Base-by-base conservation (phyloP, 2,329 filamentous ascomycete species). In the Trichoderma citrinoviride region DNA sequence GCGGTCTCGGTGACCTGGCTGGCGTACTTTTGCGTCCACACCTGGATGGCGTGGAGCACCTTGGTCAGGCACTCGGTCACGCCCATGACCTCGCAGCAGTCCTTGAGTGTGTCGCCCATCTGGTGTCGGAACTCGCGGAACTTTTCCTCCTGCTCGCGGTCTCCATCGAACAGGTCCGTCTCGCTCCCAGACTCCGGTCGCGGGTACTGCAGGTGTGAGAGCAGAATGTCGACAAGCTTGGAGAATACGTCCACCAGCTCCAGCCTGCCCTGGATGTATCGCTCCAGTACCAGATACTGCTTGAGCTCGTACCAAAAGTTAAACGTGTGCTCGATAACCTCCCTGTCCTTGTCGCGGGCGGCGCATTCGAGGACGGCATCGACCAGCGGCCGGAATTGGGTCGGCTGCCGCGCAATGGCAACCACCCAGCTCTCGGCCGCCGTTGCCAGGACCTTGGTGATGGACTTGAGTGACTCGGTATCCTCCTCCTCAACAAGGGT, bases 271-370 rank as follows among this genome's bases (percentile, higher is more conserved):
- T 93, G 85, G 58, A 91, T 90, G 75, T 97, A 99, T 70, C 90
- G 90, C 41, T 98, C 94, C 61, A 99, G 78, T 1, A 93, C 93
- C 54, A 99, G 83, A 75, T 96, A 97, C 76, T 97, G 93, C 81
- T 99, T 99, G 53, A 99, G 84, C 74, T 99, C 95, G 75, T 96
- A 98, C 95, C 95, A 99, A 80, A 99, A 98, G 70, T 87, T 88
- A 78, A 99, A 99, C 0, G 96, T 99, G 72, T 95, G 88, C 61
- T 92, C 91, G 68, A 99, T 93, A 5, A 93, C 92, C 70, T 99
- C 95, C 67, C 90, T 87, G 61, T 97, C 94, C 74, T 88, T 88
- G 76, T 99, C 95, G 70, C 90, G 86, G 12, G 90, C 87, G 67
- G 92, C 93, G 73, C 93, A 97, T 78, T 98, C 93, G n/a, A 98